Evolutionary conservation across 1,139 yeast genomes (phyloP).

Genomic region (Lodderomyces beijingensis): DNA sequence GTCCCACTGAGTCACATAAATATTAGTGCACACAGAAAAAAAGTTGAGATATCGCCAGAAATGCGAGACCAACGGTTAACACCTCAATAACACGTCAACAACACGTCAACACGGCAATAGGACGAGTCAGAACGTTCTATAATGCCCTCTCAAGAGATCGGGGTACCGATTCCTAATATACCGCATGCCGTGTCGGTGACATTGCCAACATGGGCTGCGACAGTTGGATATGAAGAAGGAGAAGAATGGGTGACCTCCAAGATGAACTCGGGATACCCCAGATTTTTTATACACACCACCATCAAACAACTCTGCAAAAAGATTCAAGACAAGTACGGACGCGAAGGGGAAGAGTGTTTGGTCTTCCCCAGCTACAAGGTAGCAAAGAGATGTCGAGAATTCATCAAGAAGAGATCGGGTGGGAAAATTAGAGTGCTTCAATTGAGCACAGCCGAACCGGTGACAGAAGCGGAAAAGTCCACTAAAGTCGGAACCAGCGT

Average conservation of each 20-base stretch:
- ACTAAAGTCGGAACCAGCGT: constrained; percentile 61
- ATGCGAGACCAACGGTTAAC: too few species aligned
- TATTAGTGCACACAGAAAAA: too few species aligned
- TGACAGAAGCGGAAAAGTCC: constrained; percentile 52
- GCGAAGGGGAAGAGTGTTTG: constrained; percentile 68
- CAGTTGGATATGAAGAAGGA: constrained; percentile 89
- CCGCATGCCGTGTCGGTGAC: constrained; percentile 93
- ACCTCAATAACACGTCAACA: too few species aligned
- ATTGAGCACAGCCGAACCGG: constrained; percentile 69
- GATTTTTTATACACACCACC: constrained; percentile 74
- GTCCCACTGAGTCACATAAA: too few species aligned
- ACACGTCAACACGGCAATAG: too few species aligned
- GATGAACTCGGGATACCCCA: constrained; percentile 86
- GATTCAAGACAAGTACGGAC: constrained; percentile 60
- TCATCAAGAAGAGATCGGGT: constrained; percentile 44
- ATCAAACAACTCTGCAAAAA: constrained; percentile 59
- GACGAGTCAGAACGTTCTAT: too few species aligned
- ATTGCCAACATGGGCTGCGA: constrained; percentile 90
- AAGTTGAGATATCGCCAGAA: too few species aligned
- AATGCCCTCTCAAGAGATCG: constrained; percentile 49
- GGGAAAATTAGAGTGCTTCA: constrained; percentile 64
- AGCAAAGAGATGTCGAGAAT: constrained; percentile 84
- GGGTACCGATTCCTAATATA: constrained; percentile 84
- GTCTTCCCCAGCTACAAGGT: constrained; percentile 73
- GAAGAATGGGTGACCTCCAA: constrained; percentile 75